A percentile compares a stretch with the other conserved stretches of the same genome.
Conservation (phyloP, 2,329 filamentous ascomycete genomes). For the Diaporthe velutina region DNA sequence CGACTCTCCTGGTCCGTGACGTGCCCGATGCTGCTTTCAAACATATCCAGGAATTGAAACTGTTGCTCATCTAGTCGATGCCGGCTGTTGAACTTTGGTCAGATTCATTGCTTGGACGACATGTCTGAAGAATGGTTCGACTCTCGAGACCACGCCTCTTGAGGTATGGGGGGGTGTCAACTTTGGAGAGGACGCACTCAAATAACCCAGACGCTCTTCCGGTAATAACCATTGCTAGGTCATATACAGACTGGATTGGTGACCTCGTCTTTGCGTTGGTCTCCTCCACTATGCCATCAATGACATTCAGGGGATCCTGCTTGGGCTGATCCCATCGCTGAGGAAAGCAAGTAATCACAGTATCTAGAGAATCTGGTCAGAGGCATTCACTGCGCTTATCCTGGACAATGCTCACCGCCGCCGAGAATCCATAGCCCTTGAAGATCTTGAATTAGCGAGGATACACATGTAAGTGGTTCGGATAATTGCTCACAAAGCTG, state of each 20-base stretch:
- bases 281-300: constrained; percentile 74
- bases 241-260: constrained; percentile 71
- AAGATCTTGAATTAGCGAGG: neutral
- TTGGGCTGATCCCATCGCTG: constrained; percentile 71
- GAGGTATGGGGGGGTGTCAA: no score
- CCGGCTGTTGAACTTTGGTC: constrained; percentile 45
- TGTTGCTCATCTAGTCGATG: constrained; percentile 69
- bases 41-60: constrained; percentile 77
- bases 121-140: neutral
- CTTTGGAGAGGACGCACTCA: constrained; percentile 49
- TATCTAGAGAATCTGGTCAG: constrained; percentile 52
- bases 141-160: neutral
- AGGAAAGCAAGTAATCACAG: constrained; percentile 72
- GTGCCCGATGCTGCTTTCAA: constrained; percentile 71
- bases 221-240: constrained; percentile 73
- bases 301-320: constrained; percentile 72
- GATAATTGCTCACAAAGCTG: constrained; percentile 64
- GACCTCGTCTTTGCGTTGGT: constrained; percentile 74
- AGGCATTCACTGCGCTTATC: neutral
- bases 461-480: neutral
- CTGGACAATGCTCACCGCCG: constrained; percentile 45
- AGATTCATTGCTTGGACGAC: neutral
- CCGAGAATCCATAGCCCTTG: constrained; percentile 69
- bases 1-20: constrained; percentile 66
- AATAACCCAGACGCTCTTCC: constrained; percentile 71